phyloP scores from a whole-genome alignment of 1,284 basidiomycete species.

The Austroboletus novae-zelandiae region DNA sequence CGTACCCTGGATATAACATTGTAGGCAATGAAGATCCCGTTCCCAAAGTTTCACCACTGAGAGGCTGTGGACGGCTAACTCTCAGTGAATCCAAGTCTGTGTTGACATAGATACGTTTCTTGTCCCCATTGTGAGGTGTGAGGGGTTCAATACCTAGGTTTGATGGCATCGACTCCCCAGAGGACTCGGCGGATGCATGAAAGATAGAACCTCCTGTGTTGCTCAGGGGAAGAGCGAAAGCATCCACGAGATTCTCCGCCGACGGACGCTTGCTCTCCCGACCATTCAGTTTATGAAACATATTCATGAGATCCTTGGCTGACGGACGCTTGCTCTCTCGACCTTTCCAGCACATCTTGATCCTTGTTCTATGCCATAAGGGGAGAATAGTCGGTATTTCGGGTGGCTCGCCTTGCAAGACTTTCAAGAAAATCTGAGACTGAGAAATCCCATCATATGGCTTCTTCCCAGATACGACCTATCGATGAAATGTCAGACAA shows the following conservation, averaged over 20 bases:
- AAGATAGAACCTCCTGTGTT: not conserved
- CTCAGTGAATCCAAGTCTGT: not conserved
- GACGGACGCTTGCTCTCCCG: slow-evolving; percentile 18
- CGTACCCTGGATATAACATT: slow-evolving; percentile 12
- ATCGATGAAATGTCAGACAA: slow-evolving; percentile 11
- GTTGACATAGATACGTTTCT: not conserved
- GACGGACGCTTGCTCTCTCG: slow-evolving; percentile 18
- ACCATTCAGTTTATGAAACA: slow-evolving; percentile 11
- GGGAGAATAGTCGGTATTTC: slow-evolving; percentile 11
- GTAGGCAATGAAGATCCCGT: slow-evolving; percentile 7
- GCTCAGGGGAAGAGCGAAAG: slow-evolving; percentile 7
- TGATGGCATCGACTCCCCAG: slow-evolving; percentile 6
- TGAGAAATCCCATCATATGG: slow-evolving; percentile 16
- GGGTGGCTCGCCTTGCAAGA: slow-evolving; percentile 17
- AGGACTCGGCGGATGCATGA: slow-evolving; percentile 16
- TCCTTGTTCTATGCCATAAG: slow-evolving; percentile 9
- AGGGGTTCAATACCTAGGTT: slow-evolving; percentile 12
- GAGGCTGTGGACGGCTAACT: not conserved
- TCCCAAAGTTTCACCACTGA: slow-evolving; percentile 13
- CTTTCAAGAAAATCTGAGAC: not conserved
- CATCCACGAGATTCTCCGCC: slow-evolving; percentile 8
- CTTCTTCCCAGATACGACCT: slow-evolving; percentile 26
- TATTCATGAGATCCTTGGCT: slow-evolving; percentile 9
- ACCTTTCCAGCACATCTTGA: slow-evolving; percentile 20
- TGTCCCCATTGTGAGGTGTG: slow-evolving; percentile 4